Base-by-base conservation (phyloP, 257 asterid species). In the Salvia hispanica region DNA sequence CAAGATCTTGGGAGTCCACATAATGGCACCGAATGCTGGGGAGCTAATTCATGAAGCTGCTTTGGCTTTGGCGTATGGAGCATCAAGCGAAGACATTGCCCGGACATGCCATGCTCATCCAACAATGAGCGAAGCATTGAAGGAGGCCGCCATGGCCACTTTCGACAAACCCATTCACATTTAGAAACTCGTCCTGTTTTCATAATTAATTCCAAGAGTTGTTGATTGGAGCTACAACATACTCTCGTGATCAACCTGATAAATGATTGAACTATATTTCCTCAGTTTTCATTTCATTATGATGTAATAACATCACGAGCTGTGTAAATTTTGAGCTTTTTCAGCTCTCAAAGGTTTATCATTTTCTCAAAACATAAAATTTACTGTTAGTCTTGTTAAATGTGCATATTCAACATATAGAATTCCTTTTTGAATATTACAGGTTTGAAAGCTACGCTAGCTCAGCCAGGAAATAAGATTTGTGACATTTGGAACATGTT, bases 61-160 rank as follows among this genome's bases (percentile, higher is more conserved):
- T 6, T 68, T 94, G 72, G 99, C 98, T n/a, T 74, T 94, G 92
- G 86, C 81, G 1, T 91, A 94, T 57, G 99, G 98, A 5, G 99
- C 99, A 46, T 86, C 97, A 0, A 91, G 96, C 15, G 99, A 94
- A 80, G 99, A 94, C 80, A 90, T 94, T 72, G 99, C 99, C 2
- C 95, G 97, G 33, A 91, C 99, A 0, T 94, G 98, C 80, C 99
- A 94, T 46, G 98, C 97, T 3, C 98, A 94, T 82, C 99, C 99
- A 12, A 94, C 99, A 2, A 88, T 91, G 99, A 94, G 99, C 4
- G 99, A 94, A 77, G 99, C 99, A 5, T 36, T 94, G 70, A 94
- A 94, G 85, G 99, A 94, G 75, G 99, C 99, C 44, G 96, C 99
- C 44, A 94, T 94, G 96, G 99, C 97, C 50, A 91, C 97, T 25